Percentiles rank a stretch among this genome's conserved stretches.
phyloP scores from a whole-genome alignment of 306 rosid species.

The Oxytropis ochrocephala region DNA sequence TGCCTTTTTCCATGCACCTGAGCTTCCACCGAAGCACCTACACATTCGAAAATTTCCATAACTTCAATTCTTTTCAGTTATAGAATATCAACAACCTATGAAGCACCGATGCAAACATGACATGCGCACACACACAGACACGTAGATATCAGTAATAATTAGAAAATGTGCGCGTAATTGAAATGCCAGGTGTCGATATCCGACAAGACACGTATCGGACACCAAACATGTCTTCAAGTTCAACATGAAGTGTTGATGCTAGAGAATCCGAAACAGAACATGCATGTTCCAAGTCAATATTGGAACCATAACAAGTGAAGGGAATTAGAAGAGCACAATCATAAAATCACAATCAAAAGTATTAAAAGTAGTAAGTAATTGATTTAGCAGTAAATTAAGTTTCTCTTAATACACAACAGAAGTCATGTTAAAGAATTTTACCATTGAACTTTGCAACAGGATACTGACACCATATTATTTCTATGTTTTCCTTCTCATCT shows the following conservation, averaged over 20 bases:
- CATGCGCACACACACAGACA: no score
- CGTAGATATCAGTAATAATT: no score
- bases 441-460: slow-evolving; percentile 62
- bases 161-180: no score
- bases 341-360: background rate
- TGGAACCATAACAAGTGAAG: background rate
- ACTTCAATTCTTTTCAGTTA: background rate
- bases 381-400: background rate
- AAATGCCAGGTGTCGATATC: no score
- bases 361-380: background rate
- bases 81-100: background rate
- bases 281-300: background rate
- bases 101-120: no score
- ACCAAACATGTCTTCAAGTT: no score
- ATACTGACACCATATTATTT: slow-evolving; percentile 71
- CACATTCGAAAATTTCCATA: background rate
- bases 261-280: background rate
- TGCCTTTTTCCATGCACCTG: slow-evolving; percentile 57
- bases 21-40: slow-evolving; percentile 74
- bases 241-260: no score
- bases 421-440: slow-evolving; percentile 17
- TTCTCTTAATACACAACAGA: background rate
- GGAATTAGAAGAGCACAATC: background rate
- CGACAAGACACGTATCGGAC: no score
- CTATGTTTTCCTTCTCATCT: slow-evolving; percentile 61